Conservation (phyloP, 768 basidiomycete species). For the Pulveroboletus ravenelii region DNA sequence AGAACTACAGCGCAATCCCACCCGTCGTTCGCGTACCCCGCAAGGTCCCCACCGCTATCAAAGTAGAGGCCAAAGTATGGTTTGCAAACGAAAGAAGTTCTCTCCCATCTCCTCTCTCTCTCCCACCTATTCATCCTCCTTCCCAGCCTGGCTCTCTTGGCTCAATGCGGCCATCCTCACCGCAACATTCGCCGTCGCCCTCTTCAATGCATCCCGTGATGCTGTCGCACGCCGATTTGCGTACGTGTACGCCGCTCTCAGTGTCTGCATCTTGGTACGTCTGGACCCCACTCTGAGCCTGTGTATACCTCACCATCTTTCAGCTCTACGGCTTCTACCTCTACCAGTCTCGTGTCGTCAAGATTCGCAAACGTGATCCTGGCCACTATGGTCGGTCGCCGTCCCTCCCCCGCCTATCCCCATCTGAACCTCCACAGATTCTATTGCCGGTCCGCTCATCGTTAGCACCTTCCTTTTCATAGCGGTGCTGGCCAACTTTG, state of each 20-base stretch:
- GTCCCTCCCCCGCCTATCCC: conserved; percentile 15
- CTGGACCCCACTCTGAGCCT: not conserved
- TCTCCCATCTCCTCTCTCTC: conserved; percentile 16
- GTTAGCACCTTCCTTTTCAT: conserved; percentile 81
- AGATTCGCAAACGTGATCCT: conserved; percentile 86
- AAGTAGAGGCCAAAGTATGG: conserved; percentile 95
- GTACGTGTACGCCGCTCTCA: conserved; percentile 76
- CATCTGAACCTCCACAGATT: conserved; percentile 46
- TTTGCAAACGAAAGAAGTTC: conserved; percentile 92
- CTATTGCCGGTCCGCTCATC: conserved; percentile 75
- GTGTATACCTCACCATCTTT: not conserved
- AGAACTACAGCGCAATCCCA: conserved; percentile 75
- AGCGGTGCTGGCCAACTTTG: conserved; percentile 84
- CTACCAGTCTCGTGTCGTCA: conserved; percentile 83
- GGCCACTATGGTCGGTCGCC: conserved; percentile 71
- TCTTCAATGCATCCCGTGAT: conserved; percentile 80
- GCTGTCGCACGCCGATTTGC: conserved; percentile 70
- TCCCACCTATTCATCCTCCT: conserved; percentile 1
- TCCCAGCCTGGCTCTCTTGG: conserved; percentile 87
- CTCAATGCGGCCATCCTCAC: conserved; percentile 80
- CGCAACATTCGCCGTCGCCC: conserved; percentile 77
- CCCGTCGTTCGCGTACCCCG: conserved; percentile 66
- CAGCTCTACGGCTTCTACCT: conserved; percentile 82
- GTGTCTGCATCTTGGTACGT: conserved; percentile 58
- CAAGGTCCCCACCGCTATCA: conserved; percentile 76